Evolutionary conservation across 1,284 basidiomycete species (phyloP).

Genomic region (Boletus mariae): DNA sequence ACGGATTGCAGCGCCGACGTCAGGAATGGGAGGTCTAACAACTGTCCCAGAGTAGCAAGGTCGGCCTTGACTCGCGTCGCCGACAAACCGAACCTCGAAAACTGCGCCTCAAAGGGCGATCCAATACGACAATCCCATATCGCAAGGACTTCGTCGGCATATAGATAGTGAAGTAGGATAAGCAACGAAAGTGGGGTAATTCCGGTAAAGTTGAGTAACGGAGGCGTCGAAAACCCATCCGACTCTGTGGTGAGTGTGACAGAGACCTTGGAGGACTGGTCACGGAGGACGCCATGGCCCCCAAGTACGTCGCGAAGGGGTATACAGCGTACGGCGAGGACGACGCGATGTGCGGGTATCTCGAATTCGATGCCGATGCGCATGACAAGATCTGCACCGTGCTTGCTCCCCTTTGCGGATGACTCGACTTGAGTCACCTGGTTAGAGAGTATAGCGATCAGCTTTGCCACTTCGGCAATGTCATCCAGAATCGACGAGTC

Average conservation of each 20-base stretch:
- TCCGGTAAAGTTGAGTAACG: slow-evolving; percentile 42
- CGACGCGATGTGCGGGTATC: slow-evolving; percentile 64
- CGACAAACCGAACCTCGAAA: slow-evolving; percentile 41
- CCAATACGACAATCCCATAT: slow-evolving; percentile 83
- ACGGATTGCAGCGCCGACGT: slow-evolving; percentile 50
- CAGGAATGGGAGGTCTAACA: slow-evolving; percentile 56
- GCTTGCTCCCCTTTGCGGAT: slow-evolving; percentile 31
- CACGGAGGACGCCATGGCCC: slow-evolving; percentile 30
- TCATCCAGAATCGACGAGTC: slow-evolving; percentile 49
- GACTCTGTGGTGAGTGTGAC: slow-evolving; percentile 23
- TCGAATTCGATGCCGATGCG: slow-evolving; percentile 37
- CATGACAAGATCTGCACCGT: slow-evolving; percentile 64
- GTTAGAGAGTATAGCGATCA: slow-evolving; percentile 40
- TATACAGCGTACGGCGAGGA: slow-evolving; percentile 62
- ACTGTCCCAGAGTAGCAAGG: slow-evolving; percentile 48
- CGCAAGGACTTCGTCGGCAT: slow-evolving; percentile 80
- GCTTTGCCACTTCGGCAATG: slow-evolving; percentile 40
- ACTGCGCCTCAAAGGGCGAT: slow-evolving; percentile 42
- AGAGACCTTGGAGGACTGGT: slow-evolving; percentile 33
- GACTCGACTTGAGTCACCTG: slow-evolving; percentile 21
- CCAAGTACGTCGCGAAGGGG: slow-evolving; percentile 46
- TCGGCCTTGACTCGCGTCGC: slow-evolving; percentile 59
- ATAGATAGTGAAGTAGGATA: slow-evolving; percentile 82
- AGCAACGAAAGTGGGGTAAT: slow-evolving; percentile 68
- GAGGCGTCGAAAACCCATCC: slow-evolving; percentile 7